Conservation (phyloP, 2,329 filamentous ascomycete genomes). For the Arthrobotrys sinensis region DNA sequence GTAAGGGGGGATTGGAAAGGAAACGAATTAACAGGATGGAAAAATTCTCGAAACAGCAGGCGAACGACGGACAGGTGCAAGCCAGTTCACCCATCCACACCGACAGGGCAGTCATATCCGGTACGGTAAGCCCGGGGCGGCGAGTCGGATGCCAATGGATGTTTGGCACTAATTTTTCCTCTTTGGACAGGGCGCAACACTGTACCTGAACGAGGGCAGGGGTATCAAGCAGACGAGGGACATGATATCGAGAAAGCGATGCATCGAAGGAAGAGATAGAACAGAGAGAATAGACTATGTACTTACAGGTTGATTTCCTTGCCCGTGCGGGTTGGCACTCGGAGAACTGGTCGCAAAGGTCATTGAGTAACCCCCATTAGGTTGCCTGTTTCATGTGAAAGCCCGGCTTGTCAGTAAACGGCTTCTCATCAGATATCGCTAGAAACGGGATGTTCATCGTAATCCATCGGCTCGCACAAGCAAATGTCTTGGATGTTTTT, state of each 20-base stretch:
- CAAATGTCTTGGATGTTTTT: constrained; percentile 55
- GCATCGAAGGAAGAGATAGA: constrained; percentile 64
- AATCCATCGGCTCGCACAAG: constrained; percentile 51
- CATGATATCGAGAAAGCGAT: constrained; percentile 52
- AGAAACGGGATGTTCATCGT: constrained; percentile 53
- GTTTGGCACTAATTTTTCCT: constrained; percentile 17
- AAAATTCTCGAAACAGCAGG: constrained; percentile 59
- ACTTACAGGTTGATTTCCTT: constrained; percentile 75
- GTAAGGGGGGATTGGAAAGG: constrained; percentile 29
- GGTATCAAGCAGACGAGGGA: constrained; percentile 9
- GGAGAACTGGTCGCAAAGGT: constrained; percentile 74
- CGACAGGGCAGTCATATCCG: constrained; percentile 56
- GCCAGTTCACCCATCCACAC: constrained; percentile 43
- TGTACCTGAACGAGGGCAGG: constrained; percentile 59
- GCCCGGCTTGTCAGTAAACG: constrained; percentile 59
- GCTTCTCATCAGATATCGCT: constrained; percentile 48
- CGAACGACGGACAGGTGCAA: constrained; percentile 46
- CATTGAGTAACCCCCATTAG: constrained; percentile 65
- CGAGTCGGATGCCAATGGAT: constrained; percentile 57
- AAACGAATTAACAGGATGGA: constrained; percentile 44
- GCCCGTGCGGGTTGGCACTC: constrained; percentile 75
- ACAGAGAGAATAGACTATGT: constrained; percentile 60
- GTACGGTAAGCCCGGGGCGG: constrained; percentile 52
- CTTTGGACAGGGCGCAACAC: constrained; percentile 48
- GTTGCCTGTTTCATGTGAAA: constrained; percentile 57